Evolutionary conservation across 345 rosid genomes (phyloP), one percentile per base, ranked within the genome.

Genomic region (Aurinia saxatilis): DNA sequence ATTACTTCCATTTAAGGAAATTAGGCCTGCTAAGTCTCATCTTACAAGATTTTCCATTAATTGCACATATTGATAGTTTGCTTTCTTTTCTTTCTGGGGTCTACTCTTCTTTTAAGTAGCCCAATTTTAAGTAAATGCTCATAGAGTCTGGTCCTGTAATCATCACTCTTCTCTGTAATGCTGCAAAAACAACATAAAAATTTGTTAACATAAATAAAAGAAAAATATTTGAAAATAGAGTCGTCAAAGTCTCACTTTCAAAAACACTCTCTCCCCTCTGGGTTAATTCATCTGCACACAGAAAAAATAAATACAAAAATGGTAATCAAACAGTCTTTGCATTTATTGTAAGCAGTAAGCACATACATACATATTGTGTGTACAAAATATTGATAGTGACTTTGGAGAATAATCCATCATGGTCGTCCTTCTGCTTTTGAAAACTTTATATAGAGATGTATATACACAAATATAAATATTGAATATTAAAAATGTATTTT

Each of bases 361-460:
- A 56, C 41, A 56, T 37, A 57, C 72, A 80, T 63, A 73, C 63
- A 70, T 60, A 74, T 56, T n/a, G 13, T 55, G 77, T 76, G 77
- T 76, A 77, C 76, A 73, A 66, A 66, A 67, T 55, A 73, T 30
- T 39, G 86, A 84, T 71, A 81, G 88, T 47, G 90, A 82, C 84
- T 4, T 76, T 71, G 72, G 78, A 82, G 91, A 85, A 83, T 77
- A 88, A 83, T 50, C 76, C 80, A 76, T 85, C 89, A 77, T 80
- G 77, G 73, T 79, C 78, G 59, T 80, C 70, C 80, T 72, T 82
- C 74, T 72, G 73, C 79, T 79, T 79, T 72, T 34, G 56, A 64
- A 51, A 16, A 51, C 30, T 70, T 54, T 57, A 52, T 60, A 35
- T 50, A 59, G 19, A 41, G 44, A 11, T 45, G 10, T n/a, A n/a